Evolutionary conservation across 495 filamentous ascomycete species (phyloP).

Genomic region (Talaromyces trachyspermus): DNA sequence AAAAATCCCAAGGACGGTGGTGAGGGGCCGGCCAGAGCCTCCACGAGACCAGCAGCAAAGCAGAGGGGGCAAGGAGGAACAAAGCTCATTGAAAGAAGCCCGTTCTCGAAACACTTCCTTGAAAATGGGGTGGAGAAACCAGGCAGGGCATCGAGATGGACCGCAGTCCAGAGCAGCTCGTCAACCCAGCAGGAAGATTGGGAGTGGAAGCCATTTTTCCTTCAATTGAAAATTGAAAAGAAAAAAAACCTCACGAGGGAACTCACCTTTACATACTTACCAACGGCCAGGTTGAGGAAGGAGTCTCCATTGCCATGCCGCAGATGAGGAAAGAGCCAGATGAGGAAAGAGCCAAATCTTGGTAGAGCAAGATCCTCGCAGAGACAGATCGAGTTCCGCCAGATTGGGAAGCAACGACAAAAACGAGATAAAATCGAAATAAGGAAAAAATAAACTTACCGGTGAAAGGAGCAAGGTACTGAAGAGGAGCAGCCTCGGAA

Average conservation of each 20-base stretch:
- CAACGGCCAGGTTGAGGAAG: neutral
- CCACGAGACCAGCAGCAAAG: conserved; percentile 2
- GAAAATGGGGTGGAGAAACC: conserved; percentile 2
- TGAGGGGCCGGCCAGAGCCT: neutral
- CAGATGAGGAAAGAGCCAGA: neutral
- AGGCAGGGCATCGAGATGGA: conserved; percentile 3
- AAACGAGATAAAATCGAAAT: conserved; percentile 2
- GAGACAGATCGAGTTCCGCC: neutral
- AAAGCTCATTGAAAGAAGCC: neutral
- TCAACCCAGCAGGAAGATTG: neutral
- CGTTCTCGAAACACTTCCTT: neutral
- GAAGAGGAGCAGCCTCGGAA: conserved; percentile 89
- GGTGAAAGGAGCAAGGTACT: conserved; percentile 96
- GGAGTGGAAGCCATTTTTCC: conserved; percentile 2
- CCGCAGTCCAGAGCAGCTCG: neutral
- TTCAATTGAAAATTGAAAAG: conserved; percentile 3
- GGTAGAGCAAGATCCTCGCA: neutral
- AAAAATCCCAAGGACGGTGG: conserved; percentile 3
- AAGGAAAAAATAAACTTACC: conserved; percentile 5
- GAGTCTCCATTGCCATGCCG: neutral
- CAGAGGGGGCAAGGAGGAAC: conserved; percentile 2
- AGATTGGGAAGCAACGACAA: conserved; percentile 3
- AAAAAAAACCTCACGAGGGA: conserved; percentile 1
- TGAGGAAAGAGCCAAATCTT: neutral
- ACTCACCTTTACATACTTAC: neutral